Evolutionary conservation across 108 stramenopile species (phyloP).

Genomic region (Hondaea fermentalgiana): DNA sequence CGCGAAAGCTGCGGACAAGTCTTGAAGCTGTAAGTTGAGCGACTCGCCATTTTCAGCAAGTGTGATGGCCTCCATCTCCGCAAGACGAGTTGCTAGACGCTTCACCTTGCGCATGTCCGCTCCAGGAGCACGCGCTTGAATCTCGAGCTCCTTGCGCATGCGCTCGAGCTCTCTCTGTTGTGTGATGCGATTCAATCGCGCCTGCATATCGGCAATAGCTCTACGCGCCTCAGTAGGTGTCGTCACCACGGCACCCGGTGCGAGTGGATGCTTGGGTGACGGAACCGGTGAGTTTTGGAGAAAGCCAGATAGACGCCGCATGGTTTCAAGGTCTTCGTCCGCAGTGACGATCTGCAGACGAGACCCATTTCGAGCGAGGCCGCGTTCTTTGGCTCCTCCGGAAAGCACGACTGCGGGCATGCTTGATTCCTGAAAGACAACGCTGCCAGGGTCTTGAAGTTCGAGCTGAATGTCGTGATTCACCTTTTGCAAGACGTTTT

Average conservation of each 20-base stretch:
- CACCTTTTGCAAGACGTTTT: not conserved
- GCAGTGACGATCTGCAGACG: not conserved
- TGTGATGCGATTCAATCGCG: not conserved
- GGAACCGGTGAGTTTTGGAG: not conserved
- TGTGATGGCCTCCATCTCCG: not conserved
- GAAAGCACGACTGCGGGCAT: not conserved
- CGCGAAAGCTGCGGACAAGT: not conserved
- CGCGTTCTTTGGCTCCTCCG: not conserved
- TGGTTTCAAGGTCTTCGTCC: not conserved
- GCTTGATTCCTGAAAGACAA: not conserved
- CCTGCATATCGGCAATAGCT: not conserved
- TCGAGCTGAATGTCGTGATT: not conserved
- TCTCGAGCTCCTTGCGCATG: not conserved
- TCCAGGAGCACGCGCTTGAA: not conserved
- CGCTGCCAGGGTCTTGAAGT: not conserved
- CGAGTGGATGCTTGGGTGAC: not conserved
- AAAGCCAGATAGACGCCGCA: not conserved
- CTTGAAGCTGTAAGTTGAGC: not conserved
- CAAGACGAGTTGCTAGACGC: not conserved
- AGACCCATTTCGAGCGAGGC: not conserved
- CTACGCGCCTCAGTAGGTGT: not conserved
- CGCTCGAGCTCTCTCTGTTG: not conserved
- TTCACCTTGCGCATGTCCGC: not conserved
- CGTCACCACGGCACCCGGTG: not conserved
- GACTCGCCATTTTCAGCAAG: not conserved